Evolutionary conservation across 768 basidiomycete genomes (phyloP), one percentile per base, ranked within the genome.

Genomic region (Tulasnella sp.): DNA sequence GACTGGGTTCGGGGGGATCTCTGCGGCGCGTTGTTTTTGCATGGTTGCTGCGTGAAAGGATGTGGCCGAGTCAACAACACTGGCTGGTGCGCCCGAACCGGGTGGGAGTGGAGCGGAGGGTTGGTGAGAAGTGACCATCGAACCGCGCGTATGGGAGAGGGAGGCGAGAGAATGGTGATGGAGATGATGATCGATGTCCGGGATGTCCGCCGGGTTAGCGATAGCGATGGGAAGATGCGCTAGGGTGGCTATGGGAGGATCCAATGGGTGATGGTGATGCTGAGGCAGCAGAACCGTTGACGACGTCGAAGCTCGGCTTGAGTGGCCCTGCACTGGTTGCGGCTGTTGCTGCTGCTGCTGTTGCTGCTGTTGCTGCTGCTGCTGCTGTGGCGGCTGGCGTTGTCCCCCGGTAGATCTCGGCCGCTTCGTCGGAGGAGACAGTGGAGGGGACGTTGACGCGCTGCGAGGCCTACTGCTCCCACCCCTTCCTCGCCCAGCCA

Each of bases 391-490:
- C 62, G 62, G 27, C 62, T 68, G 62, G 27, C 62, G 62, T 36
- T 68, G 62, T 2, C 31, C 62, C 36, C 56, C 56, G n/a, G 56
- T 31, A 27, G 62, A 68, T 36, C 62, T 68, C 34, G 27, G 62
- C 62, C 62, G 62, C 31, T 68, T 68, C 31, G 62, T 31, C 62
- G 62, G 62, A 36, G 62, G 62, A 27, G 62, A 68, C 62, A 68
- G 12, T 9, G 62, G 62, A 68, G 62, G 62, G 62, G 31, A 36
- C 27, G 62, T 68, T 68, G 62, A 68, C 31, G 62, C 62, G 62
- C 62, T 68, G 62, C 62, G 62, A 68, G 62, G 62, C 62, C 62
- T 68, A 68, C 62, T 68, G 62, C 62, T 68, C 62, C 62, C 62
- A 68, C 62, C 62, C 62, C 62, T 68, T 68, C 62, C 62, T 68